These are phyloP conservation scores for Podospora sp. DNA, from an alignment of 495 filamentous ascomycete species.

Conservation along the genomic window DNA sequence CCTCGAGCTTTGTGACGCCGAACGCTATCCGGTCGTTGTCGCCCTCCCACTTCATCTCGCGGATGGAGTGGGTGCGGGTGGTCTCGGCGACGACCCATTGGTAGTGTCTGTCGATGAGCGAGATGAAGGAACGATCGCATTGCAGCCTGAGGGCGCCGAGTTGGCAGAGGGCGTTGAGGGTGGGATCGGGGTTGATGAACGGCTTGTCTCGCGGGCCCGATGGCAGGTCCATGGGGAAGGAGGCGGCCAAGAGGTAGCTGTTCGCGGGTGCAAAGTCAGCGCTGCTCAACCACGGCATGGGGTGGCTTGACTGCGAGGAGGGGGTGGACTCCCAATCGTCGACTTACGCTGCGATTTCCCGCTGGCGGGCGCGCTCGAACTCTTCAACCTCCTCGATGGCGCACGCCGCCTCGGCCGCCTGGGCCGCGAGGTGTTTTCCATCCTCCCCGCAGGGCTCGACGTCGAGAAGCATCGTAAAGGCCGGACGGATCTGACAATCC, in stretches of 20 bases:
- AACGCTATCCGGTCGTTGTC: slow-evolving; percentile 31
- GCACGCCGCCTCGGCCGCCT: not conserved
- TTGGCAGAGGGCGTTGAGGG: slow-evolving; percentile 48
- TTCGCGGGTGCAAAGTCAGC: not conserved
- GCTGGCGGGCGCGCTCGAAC: slow-evolving; percentile 30
- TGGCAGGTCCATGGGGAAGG: slow-evolving; percentile 25
- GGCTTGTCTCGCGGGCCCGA: slow-evolving; percentile 10
- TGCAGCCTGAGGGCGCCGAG: slow-evolving; percentile 44
- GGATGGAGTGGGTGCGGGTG: slow-evolving; percentile 29
- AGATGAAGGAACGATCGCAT: slow-evolving; percentile 42
- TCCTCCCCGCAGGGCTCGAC: not conserved
- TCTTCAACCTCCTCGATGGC: slow-evolving; percentile 20
- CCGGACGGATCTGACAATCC: not conserved
- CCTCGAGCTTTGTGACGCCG: slow-evolving; percentile 33
- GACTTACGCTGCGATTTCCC: slow-evolving; percentile 32
- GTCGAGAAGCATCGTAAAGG: not conserved
- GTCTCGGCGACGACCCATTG: slow-evolving; percentile 49
- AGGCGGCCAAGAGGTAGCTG: slow-evolving; percentile 32
- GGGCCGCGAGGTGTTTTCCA: too few relatives aligned
- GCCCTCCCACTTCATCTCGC: slow-evolving; percentile 12
- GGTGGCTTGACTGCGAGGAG: too few relatives aligned
- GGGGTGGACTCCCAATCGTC: too few relatives aligned
- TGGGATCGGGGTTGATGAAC: slow-evolving; percentile 37
- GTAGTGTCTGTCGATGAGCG: slow-evolving; percentile 38
- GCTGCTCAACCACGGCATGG: too few relatives aligned